A percentile compares a stretch with the other conserved stretches of the same genome.
Conservation (phyloP, 139 green algal genomes). For the Chlamydomonas sp. region DNA sequence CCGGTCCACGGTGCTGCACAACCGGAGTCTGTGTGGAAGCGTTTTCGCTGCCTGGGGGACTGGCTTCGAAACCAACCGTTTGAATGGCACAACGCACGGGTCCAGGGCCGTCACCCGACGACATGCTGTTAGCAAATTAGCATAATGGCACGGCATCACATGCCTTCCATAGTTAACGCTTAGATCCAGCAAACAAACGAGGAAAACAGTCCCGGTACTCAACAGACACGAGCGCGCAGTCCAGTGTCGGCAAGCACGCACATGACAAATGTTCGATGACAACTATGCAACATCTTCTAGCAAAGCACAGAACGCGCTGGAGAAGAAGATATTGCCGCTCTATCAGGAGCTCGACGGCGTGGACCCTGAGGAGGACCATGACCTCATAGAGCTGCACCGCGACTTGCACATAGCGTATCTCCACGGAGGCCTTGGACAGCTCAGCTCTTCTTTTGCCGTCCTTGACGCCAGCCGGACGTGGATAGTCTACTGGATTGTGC, state of each 20-base stretch:
- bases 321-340: constrained; percentile 55
- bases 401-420: constrained; percentile 72
- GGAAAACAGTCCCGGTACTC: no score
- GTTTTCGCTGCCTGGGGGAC: no score
- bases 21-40: no score
- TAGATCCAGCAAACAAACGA: no score
- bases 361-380: constrained; percentile 2
- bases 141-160: no score
- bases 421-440: constrained; percentile 61
- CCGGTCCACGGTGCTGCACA: no score
- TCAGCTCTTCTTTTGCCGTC: constrained; percentile 64
- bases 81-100: no score
- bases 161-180: no score
- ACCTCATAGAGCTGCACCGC: constrained; percentile 62
- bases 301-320: constrained; percentile 63
- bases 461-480: constrained; percentile 90
- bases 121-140: no score
- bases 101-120: no score
- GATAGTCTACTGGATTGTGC: constrained; percentile 94
- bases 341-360: constrained; percentile 46
- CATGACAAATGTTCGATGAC: constrained; percentile 59
- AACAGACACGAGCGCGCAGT: no score
- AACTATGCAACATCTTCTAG: constrained; percentile 49
- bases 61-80: no score
- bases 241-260: background rate